phyloP scores from a whole-genome alignment of 164 flowering plant genomes.

The Liriodendron chinense region DNA sequence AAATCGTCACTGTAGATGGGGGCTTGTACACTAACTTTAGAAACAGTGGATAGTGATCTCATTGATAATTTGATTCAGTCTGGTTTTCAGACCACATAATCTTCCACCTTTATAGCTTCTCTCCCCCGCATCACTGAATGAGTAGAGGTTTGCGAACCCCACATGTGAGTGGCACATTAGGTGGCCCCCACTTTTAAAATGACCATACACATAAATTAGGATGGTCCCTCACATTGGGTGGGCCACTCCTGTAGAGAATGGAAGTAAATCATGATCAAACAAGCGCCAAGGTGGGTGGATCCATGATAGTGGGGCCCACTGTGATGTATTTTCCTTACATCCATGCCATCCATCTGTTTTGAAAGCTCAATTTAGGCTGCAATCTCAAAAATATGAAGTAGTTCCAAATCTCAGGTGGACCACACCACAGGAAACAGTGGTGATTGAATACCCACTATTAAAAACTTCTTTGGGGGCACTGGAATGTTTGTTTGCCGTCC shows the following conservation, averaged over 20 bases:
- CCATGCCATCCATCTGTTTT: no score
- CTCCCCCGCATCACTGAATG: background rate
- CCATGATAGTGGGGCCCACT: background rate
- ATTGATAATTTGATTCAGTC: no score
- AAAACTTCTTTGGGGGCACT: no score
- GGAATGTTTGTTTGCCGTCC: no score
- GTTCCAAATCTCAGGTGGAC: no score
- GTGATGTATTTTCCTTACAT: no score
- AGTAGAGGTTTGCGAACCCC: background rate
- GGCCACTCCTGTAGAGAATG: no score
- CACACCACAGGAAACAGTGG: no score
- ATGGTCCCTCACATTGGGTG: background rate
- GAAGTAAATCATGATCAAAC: background rate
- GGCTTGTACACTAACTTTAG: background rate
- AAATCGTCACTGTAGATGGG: background rate
- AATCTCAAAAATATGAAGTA: no score
- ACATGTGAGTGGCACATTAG: background rate
- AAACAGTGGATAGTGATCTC: background rate
- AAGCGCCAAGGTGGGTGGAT: background rate
- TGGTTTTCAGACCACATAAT: background rate
- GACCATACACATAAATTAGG: background rate
- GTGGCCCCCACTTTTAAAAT: background rate
- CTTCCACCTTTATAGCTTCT: background rate
- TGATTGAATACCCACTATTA: no score
- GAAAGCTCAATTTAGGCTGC: no score